These are phyloP conservation scores for Phtheirospermum japonicum DNA, from an alignment of 257 asterid genomes.

Conservation along the genomic window DNA sequence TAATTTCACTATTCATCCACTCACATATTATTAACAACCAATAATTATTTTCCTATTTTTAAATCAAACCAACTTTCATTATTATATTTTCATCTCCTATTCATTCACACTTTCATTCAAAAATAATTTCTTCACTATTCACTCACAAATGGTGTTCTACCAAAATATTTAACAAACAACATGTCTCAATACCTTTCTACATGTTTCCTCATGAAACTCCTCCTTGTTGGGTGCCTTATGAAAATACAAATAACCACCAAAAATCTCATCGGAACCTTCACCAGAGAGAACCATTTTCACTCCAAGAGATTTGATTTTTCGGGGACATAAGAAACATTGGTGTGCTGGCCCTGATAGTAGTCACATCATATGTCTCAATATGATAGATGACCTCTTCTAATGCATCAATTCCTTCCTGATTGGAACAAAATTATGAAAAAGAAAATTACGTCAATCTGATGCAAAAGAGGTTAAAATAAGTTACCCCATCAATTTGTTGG, in stretches of 20 bases:
- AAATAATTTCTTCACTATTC: too few species aligned
- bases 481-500: not conserved
- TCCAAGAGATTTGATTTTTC: conserved; percentile 92
- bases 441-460: conserved; percentile 22
- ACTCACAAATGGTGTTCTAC: conserved; percentile 8
- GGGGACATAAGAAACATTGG: conserved; percentile 98
- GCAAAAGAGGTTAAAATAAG: conserved; percentile 1
- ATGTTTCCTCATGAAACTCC: conserved; percentile 92
- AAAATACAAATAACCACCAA: conserved; percentile 95
- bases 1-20: too few species aligned
- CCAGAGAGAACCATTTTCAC: conserved; percentile 99
- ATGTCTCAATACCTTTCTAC: conserved; percentile 68
- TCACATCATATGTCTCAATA: conserved; percentile 93
- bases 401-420: conserved; percentile 98
- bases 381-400: conserved; percentile 95
- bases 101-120: too few species aligned
- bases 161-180: not conserved
- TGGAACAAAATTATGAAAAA: conserved; percentile 29
- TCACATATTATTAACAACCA: too few species aligned
- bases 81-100: too few species aligned
- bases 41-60: too few species aligned
- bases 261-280: conserved; percentile 98
- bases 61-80: too few species aligned
- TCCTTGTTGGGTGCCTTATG: conserved; percentile 98
- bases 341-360: conserved; percentile 96